Evolutionary conservation across 2,329 filamentous ascomycete genomes (phyloP).

Genomic region (Talaromyces sp.): DNA sequence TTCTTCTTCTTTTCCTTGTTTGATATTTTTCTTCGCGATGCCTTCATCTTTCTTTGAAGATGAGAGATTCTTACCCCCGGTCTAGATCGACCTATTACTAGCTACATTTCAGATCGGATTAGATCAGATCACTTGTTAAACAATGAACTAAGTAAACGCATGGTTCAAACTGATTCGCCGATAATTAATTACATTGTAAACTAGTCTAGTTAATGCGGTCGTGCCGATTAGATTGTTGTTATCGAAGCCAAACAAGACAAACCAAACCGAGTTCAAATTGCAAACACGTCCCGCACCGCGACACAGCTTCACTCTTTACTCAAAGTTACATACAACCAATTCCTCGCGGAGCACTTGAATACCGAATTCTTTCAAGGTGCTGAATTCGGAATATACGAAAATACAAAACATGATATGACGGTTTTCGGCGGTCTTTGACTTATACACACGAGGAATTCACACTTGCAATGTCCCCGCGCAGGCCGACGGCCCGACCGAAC

Average conservation of each 20-base stretch:
- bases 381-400: too few relatives aligned
- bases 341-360: not conserved
- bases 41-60: not conserved
- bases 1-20: slow-evolving; percentile 9
- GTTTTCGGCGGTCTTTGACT: too few relatives aligned
- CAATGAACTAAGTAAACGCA: slow-evolving; percentile 7
- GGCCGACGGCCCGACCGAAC: not conserved
- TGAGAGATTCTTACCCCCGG: not conserved
- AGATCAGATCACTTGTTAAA: slow-evolving; percentile 1
- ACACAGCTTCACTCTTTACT: not conserved
- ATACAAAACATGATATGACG: too few relatives aligned
- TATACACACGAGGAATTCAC: too few relatives aligned
- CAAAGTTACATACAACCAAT: not conserved
- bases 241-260: slow-evolving; percentile 21
- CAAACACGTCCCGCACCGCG: slow-evolving; percentile 5
- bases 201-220: not conserved
- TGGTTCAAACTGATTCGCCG: not conserved
- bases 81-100: not conserved
- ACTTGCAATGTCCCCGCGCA: not conserved
- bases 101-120: not conserved
- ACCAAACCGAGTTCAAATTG: slow-evolving; percentile 14
- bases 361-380: too few relatives aligned
- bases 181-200: not conserved
- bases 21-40: slow-evolving; percentile 4
- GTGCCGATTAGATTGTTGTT: not conserved